Evolutionary conservation across 2,329 filamentous ascomycete genomes (phyloP).

Genomic region (Dothiorella sarmentorum): DNA sequence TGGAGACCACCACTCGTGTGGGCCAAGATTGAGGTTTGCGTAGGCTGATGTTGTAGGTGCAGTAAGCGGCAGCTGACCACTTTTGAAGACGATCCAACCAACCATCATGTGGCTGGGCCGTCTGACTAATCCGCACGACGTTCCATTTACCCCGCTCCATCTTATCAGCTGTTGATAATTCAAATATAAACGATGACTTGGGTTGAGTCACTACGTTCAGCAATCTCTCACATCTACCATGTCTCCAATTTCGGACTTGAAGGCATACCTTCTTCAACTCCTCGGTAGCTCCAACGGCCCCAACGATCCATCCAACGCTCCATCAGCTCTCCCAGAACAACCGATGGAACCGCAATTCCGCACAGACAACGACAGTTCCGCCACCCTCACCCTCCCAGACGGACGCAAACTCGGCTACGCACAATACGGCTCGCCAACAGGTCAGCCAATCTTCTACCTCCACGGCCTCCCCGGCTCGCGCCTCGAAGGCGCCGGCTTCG

Average conservation of each 20-base stretch:
- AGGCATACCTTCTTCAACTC: background rate
- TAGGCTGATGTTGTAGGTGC: too few relatives aligned
- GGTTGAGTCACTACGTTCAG: too few relatives aligned
- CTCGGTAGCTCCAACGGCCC: background rate
- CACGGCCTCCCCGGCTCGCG: constrained; percentile 33
- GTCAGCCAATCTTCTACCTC: constrained; percentile 28
- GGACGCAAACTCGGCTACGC: constrained; percentile 38
- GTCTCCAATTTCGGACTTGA: background rate
- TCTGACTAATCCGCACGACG: too few relatives aligned
- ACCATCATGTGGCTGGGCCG: too few relatives aligned
- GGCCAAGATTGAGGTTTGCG: too few relatives aligned
- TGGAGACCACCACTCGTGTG: too few relatives aligned
- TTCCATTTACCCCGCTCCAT: too few relatives aligned
- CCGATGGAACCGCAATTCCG: constrained; percentile 20
- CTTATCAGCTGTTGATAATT: too few relatives aligned
- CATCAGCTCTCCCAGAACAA: background rate
- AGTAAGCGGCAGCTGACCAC: too few relatives aligned
- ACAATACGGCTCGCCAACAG: constrained; percentile 29
- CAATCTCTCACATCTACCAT: too few relatives aligned
- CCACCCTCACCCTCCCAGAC: constrained; percentile 32
- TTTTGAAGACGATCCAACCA: too few relatives aligned
- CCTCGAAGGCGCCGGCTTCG: constrained; percentile 27
- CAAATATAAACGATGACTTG: too few relatives aligned
- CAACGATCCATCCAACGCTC: background rate
- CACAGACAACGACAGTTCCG: constrained; percentile 27